Evolutionary conservation across 345 rosid species (phyloP).

Genomic region (Murraya paniculata): DNA sequence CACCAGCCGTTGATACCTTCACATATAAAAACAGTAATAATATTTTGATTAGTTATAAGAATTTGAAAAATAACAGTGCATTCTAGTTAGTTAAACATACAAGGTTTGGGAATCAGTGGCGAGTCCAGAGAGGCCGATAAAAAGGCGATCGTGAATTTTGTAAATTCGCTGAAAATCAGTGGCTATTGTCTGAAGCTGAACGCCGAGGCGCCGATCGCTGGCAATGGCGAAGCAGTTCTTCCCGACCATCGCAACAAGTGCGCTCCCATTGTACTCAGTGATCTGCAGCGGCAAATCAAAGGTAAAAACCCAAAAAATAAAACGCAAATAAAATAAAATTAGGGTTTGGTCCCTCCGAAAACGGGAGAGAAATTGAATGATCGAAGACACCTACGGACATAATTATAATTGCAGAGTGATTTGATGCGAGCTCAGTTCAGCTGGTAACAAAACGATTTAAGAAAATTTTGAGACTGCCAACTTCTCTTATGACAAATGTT

Average conservation of each 20-base stretch:
- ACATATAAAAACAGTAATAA: slow-evolving; percentile 6
- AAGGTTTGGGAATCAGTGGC: slow-evolving; percentile 93
- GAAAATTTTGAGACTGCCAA: background rate
- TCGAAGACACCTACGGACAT: background rate
- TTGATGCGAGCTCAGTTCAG: background rate
- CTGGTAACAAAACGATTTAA: no score
- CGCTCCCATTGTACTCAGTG: slow-evolving; percentile 98
- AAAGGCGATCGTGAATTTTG: slow-evolving; percentile 81
- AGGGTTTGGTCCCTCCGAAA: background rate
- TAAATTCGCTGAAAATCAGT: slow-evolving; percentile 88
- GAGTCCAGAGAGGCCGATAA: slow-evolving; percentile 90
- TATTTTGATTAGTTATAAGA: background rate
- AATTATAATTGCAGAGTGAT: background rate
- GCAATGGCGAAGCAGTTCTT: slow-evolving; percentile 99
- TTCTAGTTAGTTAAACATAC: slow-evolving; percentile 26
- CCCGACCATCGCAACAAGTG: slow-evolving; percentile 97
- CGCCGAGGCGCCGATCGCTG: slow-evolving; percentile 89
- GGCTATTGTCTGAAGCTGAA: slow-evolving; percentile 93
- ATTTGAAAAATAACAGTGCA: background rate
- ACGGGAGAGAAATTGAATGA: background rate
- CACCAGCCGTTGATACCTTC: slow-evolving; percentile 87
- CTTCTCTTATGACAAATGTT: background rate
- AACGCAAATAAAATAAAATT: background rate
- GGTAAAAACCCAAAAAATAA: background rate
- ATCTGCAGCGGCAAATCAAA: slow-evolving; percentile 44